A percentile compares a stretch with the other conserved stretches of the same genome.
Conservation (phyloP, 1,139 yeast species). For the Zygoascus meyerae region DNA sequence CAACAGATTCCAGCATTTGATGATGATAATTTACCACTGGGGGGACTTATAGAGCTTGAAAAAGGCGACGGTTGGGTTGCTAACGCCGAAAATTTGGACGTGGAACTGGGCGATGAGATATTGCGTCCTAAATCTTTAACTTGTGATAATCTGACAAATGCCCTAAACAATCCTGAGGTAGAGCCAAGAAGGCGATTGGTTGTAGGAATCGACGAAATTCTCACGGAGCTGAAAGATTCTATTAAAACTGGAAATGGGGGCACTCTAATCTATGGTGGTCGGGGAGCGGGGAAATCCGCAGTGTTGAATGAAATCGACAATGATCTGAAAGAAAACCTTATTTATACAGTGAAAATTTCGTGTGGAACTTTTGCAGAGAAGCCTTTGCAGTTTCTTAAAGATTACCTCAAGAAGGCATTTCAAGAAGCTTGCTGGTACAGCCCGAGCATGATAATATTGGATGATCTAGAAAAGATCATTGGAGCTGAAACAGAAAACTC, state of each 20-base stretch:
- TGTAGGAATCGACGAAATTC: slow-evolving; percentile 52
- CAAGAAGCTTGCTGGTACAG: slow-evolving; percentile 70
- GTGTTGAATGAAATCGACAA: slow-evolving; percentile 42
- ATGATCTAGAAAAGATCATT: slow-evolving; percentile 72
- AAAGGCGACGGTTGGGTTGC: slow-evolving; percentile 45
- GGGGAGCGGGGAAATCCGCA: slow-evolving; percentile 78
- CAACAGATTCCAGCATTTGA: slow-evolving; percentile 43
- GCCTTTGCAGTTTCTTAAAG: slow-evolving; percentile 46
- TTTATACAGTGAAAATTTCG: slow-evolving; percentile 43
- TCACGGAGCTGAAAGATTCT: slow-evolving; percentile 41
- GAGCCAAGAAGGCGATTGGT: slow-evolving; percentile 28
- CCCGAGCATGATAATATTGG: slow-evolving; percentile 70
- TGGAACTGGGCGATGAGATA: slow-evolving; percentile 52
- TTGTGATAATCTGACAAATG: slow-evolving; percentile 20
- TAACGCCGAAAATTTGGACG: slow-evolving; percentile 24
- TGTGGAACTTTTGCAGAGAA: slow-evolving; percentile 56
- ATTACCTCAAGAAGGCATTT: slow-evolving; percentile 46
- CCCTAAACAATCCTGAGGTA: slow-evolving; percentile 1
- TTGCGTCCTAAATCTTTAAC: slow-evolving; percentile 48
- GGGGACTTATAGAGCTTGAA: slow-evolving; percentile 57
- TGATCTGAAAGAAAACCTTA: slow-evolving; percentile 39
- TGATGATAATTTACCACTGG: slow-evolving; percentile 45
- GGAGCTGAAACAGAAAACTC: slow-evolving; percentile 68
- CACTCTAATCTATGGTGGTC: slow-evolving; percentile 58
- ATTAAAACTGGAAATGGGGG: slow-evolving; percentile 50